A percentile compares a stretch with the other conserved stretches of the same genome.
Conservation (phyloP, 2,329 filamentous ascomycete species). For the Colletotrichum lini region DNA sequence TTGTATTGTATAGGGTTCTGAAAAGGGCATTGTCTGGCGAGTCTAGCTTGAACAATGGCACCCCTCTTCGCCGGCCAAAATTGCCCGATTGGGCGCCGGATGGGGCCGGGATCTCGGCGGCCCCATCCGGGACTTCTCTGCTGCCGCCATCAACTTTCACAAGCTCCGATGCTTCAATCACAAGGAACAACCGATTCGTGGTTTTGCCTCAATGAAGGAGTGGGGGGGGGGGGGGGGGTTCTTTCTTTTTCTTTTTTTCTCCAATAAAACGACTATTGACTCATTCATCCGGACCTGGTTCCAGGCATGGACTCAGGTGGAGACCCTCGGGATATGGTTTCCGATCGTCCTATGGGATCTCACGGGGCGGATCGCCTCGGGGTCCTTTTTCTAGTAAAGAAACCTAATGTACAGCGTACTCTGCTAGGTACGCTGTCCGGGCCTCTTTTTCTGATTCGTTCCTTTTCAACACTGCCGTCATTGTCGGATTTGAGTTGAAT, state of each 20-base stretch:
- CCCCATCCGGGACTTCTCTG: not conserved
- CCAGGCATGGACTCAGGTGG: not conserved
- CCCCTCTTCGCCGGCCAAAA: constrained; percentile 14
- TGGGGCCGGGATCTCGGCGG: constrained; percentile 22
- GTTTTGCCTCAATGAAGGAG: too few species aligned
- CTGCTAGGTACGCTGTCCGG: too few species aligned
- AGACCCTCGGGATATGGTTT: constrained; percentile 28
- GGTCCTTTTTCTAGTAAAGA: constrained; percentile 16
- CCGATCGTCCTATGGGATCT: constrained; percentile 27
- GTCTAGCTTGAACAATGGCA: not conserved
- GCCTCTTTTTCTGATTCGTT: too few species aligned
- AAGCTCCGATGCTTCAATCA: not conserved
- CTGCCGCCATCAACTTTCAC: not conserved
- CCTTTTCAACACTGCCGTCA: too few species aligned
- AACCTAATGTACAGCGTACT: too few species aligned
- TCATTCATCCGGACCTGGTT: not conserved
- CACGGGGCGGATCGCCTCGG: not conserved
- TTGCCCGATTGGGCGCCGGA: constrained; percentile 25
- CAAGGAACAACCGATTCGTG: too few species aligned
- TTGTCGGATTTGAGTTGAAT: too few species aligned
- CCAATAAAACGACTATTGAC: too few species aligned
- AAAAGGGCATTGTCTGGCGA: constrained; percentile 23
- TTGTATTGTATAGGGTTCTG: not conserved
- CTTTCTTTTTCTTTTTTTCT: too few species aligned
- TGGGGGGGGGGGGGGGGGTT: too few species aligned